Base-by-base conservation (phyloP, 345 rosid genomes). In the Euphorbia tirucalli region DNA sequence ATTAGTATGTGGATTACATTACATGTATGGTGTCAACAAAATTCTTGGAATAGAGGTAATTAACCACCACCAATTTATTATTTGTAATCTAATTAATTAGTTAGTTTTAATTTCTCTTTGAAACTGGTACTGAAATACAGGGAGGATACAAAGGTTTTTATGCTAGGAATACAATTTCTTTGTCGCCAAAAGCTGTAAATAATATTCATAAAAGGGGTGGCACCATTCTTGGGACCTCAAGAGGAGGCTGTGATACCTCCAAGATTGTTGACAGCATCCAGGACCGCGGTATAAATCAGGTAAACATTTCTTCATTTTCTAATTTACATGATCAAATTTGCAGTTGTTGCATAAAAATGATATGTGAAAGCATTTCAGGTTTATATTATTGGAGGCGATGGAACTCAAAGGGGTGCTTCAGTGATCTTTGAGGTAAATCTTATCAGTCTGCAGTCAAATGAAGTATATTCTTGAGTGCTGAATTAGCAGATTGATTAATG, bases 241-340 rank as follows among this genome's bases (percentile, higher is more conserved):
- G 91, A 65, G 96, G 98, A 74, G 98, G 98, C 22, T 88, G 92
- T 65, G 93, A 89, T 83, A 92, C 92, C 21, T 61, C 78, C 7
- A 92, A 92, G 87, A 94, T 92, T 46, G 97, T 94, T 70, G 95
- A 92, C 79, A 94, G 96, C 87, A 92, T 94, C 77, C 96, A 92
- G 74, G 98, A 92, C 66, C 85, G 97, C 5, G 98, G 98, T 75
- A 94, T 94, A 57, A 94, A 92, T 79, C 97, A 90, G 89, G 98
- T 88, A 41, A 14, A 25, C 3, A 7, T 37, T 32, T 76, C 71
- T 75, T 63, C 63, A 50, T 13, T 52, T 31, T 70, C 72, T 62
- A 9, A 8, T 24, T 50, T 50, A 57, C 54, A 30, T 35, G 11
- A 0, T 22, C 27, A 8, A 61, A 61, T 50, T 32, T 35, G n/a